Conservation (phyloP, 805 yeast species). For the Saturnispora sanitii region DNA sequence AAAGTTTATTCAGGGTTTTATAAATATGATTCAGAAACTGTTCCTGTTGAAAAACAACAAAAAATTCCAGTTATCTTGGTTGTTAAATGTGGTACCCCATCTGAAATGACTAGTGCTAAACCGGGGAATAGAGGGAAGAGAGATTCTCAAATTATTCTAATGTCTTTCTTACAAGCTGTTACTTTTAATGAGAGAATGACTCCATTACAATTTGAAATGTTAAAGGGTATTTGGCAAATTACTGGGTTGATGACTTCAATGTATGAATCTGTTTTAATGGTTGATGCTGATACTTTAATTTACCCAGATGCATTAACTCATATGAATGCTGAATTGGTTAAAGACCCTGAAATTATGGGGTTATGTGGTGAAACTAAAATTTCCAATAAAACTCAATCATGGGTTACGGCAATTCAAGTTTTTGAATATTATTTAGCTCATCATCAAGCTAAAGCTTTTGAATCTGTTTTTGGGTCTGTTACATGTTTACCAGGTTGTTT, state of each 20-base stretch:
- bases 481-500: constrained; percentile 96
- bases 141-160: constrained; percentile 83
- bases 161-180: constrained; percentile 81
- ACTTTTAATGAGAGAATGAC: constrained; percentile 94
- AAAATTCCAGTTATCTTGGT: constrained; percentile 69
- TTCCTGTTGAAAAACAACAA: constrained; percentile 75
- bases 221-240: constrained; percentile 65
- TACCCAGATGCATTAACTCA: constrained; percentile 83
- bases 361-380: constrained; percentile 92
- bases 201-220: constrained; percentile 70
- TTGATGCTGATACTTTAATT: constrained; percentile 88
- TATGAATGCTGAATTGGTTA: constrained; percentile 83
- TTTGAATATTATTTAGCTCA: constrained; percentile 90
- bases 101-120: constrained; percentile 56
- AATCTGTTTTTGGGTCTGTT: constrained; percentile 89
- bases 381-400: constrained; percentile 67
- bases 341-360: constrained; percentile 82
- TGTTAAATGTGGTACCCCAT: constrained; percentile 84
- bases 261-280: constrained; percentile 81
- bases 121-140: constrained; percentile 97
- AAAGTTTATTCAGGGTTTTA: constrained; percentile 93
- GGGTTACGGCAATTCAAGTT: constrained; percentile 92
- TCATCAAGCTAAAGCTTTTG: constrained; percentile 91
- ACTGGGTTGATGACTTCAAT: constrained; percentile 79
- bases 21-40: constrained; percentile 66